These are phyloP conservation scores for Pseudozyma thailandica DNA, from an alignment of 1,284 basidiomycete species.

Conservation along the genomic window DNA sequence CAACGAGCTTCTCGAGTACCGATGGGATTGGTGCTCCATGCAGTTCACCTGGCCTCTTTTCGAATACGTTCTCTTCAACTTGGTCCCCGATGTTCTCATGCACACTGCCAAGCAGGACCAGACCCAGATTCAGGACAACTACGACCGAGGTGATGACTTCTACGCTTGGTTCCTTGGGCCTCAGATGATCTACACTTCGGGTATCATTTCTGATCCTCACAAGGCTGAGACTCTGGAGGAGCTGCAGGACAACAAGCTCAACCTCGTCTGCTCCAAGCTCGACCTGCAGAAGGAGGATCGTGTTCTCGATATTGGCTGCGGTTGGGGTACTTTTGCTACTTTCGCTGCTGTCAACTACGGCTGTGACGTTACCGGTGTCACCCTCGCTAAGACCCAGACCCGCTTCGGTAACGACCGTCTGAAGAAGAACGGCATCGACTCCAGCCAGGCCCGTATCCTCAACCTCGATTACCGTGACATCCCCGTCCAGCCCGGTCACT, in stretches of 20 bases:
- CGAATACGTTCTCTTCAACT: slow-evolving; percentile 88
- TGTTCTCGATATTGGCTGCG: slow-evolving; percentile 93
- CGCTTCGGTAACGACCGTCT: slow-evolving; percentile 92
- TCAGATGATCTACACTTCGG: slow-evolving; percentile 97
- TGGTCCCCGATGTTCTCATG: slow-evolving; percentile 91
- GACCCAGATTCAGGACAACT: slow-evolving; percentile 94
- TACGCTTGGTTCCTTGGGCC: slow-evolving; percentile 87
- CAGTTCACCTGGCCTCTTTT: slow-evolving; percentile 84
- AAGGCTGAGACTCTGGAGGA: slow-evolving; percentile 88
- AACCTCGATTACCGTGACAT: slow-evolving; percentile 96
- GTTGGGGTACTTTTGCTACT: slow-evolving; percentile 94
- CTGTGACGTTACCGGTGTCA: slow-evolving; percentile 94
- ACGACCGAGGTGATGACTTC: slow-evolving; percentile 78
- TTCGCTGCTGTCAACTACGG: slow-evolving; percentile 97
- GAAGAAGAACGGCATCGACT: slow-evolving; percentile 78
- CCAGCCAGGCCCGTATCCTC: slow-evolving; percentile 85
- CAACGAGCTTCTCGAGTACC: slow-evolving; percentile 89
- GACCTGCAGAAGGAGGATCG: slow-evolving; percentile 83
- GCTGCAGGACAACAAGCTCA: slow-evolving; percentile 98
- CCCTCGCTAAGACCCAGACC: slow-evolving; percentile 88
- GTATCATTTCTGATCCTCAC: slow-evolving; percentile 82
- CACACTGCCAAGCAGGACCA: slow-evolving; percentile 92
- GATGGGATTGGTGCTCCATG: slow-evolving; percentile 96
- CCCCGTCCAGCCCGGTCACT: slow-evolving; percentile 80
- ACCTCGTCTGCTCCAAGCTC: slow-evolving; percentile 93